Evolutionary conservation across 2,329 filamentous ascomycete genomes (phyloP), one percentile per base, ranked within the genome.

Genomic region (Chaetomiaceae sp.): DNA sequence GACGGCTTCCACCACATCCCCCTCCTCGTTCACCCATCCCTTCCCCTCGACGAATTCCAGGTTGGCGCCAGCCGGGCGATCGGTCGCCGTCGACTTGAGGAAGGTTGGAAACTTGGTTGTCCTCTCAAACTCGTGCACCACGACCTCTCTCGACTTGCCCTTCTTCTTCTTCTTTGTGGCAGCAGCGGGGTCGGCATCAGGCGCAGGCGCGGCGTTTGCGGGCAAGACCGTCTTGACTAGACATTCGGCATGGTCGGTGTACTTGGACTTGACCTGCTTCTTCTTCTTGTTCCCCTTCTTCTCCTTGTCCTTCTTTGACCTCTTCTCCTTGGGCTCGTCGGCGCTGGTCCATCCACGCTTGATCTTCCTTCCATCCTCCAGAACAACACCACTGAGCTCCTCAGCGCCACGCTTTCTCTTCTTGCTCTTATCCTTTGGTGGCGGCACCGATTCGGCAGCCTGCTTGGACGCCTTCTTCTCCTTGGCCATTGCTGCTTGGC

Each of bases 111-210:
- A 87, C 63, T 90, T 92, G 34, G 82, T 84, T 7, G 87, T 91
- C 67, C 90, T 91, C 62, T 87, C 82, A 66, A 96, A 97, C 67
- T 99, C 94, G 69, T 97, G 91, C 3, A 97, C 79, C 4, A 89
- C 75, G 1, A 85, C 77, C 55, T 88, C 82, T 14, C 75, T 69
- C 48, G 56, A 53, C 44, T 61, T 66, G 38, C 56, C 56, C 47
- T 75, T 77, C 42, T 78, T 77, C 62, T 82, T 80, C 56, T 78
- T 81, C 60, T 81, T 81, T 66, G 80, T 82, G 62, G 83, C 84
- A 61, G 80, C 83, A 61, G 77, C 77, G 19, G 68, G 68, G 7
- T 43, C 39, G 25, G 75, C 70, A 3, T 71, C 71, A 27, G 74
- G 71, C 1, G 67, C 62, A 39, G 73, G 71, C 47, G 74, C 71